These are phyloP conservation scores for Larix sibirica DNA, from an alignment of 83 land plant genomes.

Conservation along the genomic window DNA sequence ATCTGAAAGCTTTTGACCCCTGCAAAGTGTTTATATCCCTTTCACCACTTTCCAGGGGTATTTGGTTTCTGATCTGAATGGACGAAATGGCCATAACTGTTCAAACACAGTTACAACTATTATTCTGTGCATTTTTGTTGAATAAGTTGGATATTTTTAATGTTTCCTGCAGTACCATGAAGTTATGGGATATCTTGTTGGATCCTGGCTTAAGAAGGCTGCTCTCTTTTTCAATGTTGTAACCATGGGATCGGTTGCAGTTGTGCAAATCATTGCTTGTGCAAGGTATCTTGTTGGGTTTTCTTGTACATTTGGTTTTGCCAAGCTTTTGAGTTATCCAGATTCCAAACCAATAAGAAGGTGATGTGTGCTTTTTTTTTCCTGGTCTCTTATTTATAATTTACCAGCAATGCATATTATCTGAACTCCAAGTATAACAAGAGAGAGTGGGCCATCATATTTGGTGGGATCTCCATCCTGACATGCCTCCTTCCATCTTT, in stretches of 20 bases:
- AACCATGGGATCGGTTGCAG: conserved; percentile 22
- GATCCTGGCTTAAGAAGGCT: conserved; percentile 17
- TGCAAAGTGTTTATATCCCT: neutral
- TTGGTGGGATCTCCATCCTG: conserved; percentile 26
- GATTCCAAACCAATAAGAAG: neutral
- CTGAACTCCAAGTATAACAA: conserved; percentile 26
- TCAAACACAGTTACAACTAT: too few species aligned
- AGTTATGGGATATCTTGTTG: conserved; percentile 30
- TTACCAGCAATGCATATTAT: conserved; percentile 38
- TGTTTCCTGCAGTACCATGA: conserved; percentile 30
- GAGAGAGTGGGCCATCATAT: conserved; percentile 26
- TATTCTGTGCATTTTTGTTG: too few species aligned
- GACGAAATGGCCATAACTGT: neutral
- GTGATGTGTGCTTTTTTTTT: neutral
- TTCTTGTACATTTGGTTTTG: neutral
- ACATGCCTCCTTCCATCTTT: conserved; percentile 33
- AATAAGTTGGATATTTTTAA: too few species aligned
- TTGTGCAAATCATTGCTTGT: conserved; percentile 39
- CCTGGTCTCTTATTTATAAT: neutral
- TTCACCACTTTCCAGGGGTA: neutral
- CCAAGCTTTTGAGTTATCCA: neutral
- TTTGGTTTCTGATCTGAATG: neutral
- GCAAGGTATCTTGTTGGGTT: conserved; percentile 22
- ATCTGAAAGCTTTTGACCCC: neutral
- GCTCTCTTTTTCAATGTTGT: conserved; percentile 33